A percentile compares a stretch with the other conserved stretches of the same genome.
Conservation (phyloP, 306 rosid species). For the Alnus rubra region DNA sequence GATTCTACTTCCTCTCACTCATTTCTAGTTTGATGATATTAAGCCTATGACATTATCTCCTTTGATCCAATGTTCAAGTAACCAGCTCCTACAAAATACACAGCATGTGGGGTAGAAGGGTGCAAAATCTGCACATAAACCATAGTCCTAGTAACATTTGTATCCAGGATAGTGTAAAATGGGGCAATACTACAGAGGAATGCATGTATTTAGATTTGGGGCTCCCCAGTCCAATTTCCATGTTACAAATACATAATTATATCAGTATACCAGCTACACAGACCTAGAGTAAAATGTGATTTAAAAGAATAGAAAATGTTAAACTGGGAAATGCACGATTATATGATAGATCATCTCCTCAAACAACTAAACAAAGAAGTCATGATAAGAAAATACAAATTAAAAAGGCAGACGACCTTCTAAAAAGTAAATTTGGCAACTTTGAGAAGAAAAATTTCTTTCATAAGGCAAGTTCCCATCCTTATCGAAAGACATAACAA, state of each 20-base stretch:
- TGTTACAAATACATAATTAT: neutral
- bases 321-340: neutral
- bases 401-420: neutral
- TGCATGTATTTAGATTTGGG: neutral
- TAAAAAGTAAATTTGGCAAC: neutral
- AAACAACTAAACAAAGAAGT: neutral
- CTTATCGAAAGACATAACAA: neutral
- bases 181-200: neutral
- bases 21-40: neutral
- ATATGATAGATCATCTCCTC: neutral
- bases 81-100: neutral
- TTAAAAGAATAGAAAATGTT: neutral
- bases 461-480: neutral
- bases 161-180: neutral
- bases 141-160: neutral
- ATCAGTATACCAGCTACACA: neutral
- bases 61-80: neutral
- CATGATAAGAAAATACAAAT: neutral
- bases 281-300: neutral
- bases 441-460: neutral
- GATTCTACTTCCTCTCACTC: neutral
- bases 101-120: neutral
- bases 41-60: neutral
- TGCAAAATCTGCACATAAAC: neutral
- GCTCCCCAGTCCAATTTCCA: neutral